phyloP scores from a whole-genome alignment of 2,329 filamentous ascomycete species.

The Nigrospora sphaerica region DNA sequence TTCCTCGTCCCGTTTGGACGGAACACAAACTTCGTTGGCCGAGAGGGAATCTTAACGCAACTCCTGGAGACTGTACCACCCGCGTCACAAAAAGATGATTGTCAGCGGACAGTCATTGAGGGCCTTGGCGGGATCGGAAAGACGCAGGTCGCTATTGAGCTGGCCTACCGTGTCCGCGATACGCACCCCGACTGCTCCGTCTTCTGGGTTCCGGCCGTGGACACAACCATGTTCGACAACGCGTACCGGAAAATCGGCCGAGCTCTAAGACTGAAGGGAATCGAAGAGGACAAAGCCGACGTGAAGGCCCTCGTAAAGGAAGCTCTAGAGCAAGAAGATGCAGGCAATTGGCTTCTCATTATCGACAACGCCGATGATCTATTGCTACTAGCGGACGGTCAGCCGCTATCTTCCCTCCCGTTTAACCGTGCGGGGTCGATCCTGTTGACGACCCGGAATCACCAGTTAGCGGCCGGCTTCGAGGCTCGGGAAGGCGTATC shows the following conservation, averaged over 20 bases:
- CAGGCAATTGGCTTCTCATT: too few relatives aligned
- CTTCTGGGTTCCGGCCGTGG: neutral
- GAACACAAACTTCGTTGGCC: neutral
- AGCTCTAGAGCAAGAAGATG: neutral
- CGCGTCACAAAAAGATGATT: neutral
- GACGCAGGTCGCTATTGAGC: neutral
- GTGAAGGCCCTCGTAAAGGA: neutral
- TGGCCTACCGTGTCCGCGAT: neutral
- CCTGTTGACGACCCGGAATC: neutral
- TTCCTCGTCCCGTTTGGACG: neutral
- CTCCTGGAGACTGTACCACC: neutral
- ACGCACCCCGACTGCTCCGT: neutral
- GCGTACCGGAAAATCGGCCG: neutral
- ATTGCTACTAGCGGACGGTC: neutral
- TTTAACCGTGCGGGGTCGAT: neutral
- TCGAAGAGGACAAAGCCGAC: neutral
- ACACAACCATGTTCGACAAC: neutral
- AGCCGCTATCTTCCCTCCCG: neutral
- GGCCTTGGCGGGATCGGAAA: neutral
- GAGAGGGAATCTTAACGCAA: neutral
- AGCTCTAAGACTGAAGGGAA: neutral
- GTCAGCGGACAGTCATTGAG: neutral
- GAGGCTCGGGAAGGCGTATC: neutral
- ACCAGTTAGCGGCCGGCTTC: neutral
- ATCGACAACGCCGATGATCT: too few relatives aligned